phyloP scores from a whole-genome alignment of 805 yeast species.

The Naumovozyma castellii region DNA sequence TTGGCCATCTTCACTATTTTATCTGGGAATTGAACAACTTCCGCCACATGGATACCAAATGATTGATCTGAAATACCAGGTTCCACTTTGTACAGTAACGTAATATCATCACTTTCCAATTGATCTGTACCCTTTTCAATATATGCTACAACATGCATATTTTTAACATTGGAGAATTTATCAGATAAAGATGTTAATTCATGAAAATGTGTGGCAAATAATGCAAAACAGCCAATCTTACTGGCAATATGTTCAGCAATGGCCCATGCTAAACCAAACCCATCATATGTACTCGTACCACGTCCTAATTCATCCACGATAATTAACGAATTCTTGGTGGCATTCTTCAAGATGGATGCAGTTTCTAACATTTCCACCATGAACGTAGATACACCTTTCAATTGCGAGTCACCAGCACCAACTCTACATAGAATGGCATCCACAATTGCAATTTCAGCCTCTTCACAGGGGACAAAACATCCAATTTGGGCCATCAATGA shows the following conservation, averaged over 20 bases:
- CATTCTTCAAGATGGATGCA: slow-evolving; percentile 80
- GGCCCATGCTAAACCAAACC: slow-evolving; percentile 96
- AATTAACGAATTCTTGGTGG: slow-evolving; percentile 74
- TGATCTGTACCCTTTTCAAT: slow-evolving; percentile 41
- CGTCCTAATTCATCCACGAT: slow-evolving; percentile 94
- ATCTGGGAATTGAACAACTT: slow-evolving; percentile 82
- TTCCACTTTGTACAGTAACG: slow-evolving; percentile 86
- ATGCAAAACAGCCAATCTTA: slow-evolving; percentile 62
- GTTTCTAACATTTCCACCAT: slow-evolving; percentile 98
- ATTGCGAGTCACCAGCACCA: slow-evolving; percentile 98
- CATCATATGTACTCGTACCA: slow-evolving; percentile 75
- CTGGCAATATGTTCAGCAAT: slow-evolving; percentile 77
- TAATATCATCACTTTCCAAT: slow-evolving; percentile 51
- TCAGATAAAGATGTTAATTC: slow-evolving; percentile 78
- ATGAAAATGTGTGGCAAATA: slow-evolving; percentile 97
- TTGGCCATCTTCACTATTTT: slow-evolving; percentile 93
- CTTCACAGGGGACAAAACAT: slow-evolving; percentile 72
- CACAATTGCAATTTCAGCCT: slow-evolving; percentile 71
- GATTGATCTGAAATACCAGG: slow-evolving; percentile 94
- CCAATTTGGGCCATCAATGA: slow-evolving; percentile 85
- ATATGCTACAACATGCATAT: slow-evolving; percentile 90
- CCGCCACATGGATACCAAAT: slow-evolving; percentile 96
- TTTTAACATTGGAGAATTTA: slow-evolving; percentile 53
- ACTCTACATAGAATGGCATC: slow-evolving; percentile 92
- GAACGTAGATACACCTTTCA: slow-evolving; percentile 93